phyloP scores from a whole-genome alignment of 129 eudicot genomes.

The Scalesia atractyloides region DNA sequence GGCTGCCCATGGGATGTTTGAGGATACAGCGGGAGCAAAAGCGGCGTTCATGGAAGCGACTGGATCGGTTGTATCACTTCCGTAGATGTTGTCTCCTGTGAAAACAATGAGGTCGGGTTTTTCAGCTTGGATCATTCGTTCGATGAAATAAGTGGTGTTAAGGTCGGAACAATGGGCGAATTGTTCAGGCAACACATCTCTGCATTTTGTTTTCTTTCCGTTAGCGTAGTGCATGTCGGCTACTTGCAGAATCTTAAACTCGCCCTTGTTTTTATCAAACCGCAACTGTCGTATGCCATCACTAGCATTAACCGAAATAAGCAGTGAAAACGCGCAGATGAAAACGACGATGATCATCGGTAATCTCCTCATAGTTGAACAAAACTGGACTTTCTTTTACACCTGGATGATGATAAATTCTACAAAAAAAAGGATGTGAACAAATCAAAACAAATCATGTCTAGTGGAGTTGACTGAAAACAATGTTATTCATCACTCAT shows the following conservation, averaged over 20 bases:
- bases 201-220: conserved; percentile 62
- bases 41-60: conserved; percentile 69
- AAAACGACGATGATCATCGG: conserved; percentile 3
- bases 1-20: conserved; percentile 93
- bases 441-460: not conserved
- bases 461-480: not conserved
- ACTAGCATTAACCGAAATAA: not conserved
- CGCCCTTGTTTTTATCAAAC: conserved; percentile 53
- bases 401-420: not conserved
- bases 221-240: conserved; percentile 94
- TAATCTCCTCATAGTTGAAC: conserved; percentile 17
- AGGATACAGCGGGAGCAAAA: conserved; percentile 72
- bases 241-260: conserved; percentile 77
- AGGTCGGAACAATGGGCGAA: conserved; percentile 68
- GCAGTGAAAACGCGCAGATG: conserved; percentile 3
- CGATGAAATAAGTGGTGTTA: conserved; percentile 68
- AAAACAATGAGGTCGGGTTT: conserved; percentile 82
- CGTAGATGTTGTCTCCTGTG: conserved; percentile 90
- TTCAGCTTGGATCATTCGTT: conserved; percentile 71
- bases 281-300: conserved; percentile 32
- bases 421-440: not conserved
- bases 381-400: not conserved
- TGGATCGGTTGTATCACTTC: conserved; percentile 69
- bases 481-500: not conserved
- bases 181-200: conserved; percentile 70